Base-by-base conservation (phyloP, 1,139 yeast genomes). In the Martiniozyma asiatica region DNA sequence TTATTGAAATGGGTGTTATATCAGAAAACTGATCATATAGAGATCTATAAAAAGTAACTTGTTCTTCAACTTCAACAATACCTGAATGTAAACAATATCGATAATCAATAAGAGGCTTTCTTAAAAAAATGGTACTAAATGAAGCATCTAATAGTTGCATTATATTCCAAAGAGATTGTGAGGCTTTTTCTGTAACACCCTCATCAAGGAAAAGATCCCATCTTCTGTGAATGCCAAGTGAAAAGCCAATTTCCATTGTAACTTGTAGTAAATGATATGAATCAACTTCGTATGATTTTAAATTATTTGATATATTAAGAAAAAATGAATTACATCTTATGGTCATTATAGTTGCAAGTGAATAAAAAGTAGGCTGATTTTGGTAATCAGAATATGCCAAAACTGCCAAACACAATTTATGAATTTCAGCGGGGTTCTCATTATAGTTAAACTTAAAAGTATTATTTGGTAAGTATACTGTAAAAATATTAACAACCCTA, bases 51-150 rank as follows among this genome's bases (percentile, higher is more conserved):
- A 19, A 20, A 31, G 25, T 13, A 15, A 15, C 10, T 14, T 13
- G 6, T 26, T 22, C 17, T 22, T 17, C 13, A 22, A 6, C 18
- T 6, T 13, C 25, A 14, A 3, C 20, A 19, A 5, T 26, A 21
- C 19, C 17, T 14, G 28, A 25, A 13, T 28, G 32, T 27, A 38
- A 39, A 25, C 41, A 36, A 17, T 16, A 37, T 4, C 29, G 33
- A 17, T 42, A 45, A 32, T 39, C 33, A 10, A 44, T 38, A n/a
- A n/a, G 26, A 6, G 44, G 47, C 4, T 32, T 29, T 2, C 48
- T 47, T 10, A 36, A 22, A 12, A 21, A 14, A 5, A 29, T 11
- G 1, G 45, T 32, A 13, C 24, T 22, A 10, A 22, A 6, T 5
- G 41, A 34, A n/a, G n/a, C n/a, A 32, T 44, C 48, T 8, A 26